A percentile compares a stretch with the other conserved stretches of the same genome.
These are phyloP conservation scores for Colletotrichum sp. DNA, from an alignment of 2,329 filamentous ascomycete genomes.

Conservation along the genomic window DNA sequence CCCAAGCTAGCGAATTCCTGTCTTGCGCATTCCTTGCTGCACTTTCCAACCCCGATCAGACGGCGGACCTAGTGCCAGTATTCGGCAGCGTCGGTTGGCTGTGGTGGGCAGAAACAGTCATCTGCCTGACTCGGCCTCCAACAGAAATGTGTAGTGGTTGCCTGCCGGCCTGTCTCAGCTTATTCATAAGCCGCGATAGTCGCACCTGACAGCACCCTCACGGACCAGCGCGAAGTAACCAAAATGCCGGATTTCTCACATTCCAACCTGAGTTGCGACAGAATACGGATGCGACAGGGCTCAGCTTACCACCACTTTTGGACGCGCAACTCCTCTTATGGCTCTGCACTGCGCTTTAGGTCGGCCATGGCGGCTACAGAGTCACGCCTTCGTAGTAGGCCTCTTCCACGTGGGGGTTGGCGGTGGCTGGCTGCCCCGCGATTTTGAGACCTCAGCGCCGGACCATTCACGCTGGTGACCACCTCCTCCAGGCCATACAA, in stretches of 20 bases:
- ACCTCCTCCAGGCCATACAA: constrained; percentile 26
- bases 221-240: constrained; percentile 14
- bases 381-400: constrained; percentile 16
- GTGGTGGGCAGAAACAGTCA: constrained; percentile 13
- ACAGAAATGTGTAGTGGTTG: constrained; percentile 15
- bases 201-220: constrained; percentile 16
- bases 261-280: neutral
- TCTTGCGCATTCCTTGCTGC: constrained; percentile 10
- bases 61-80: neutral
- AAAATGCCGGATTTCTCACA: constrained; percentile 8
- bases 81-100: constrained; percentile 13
- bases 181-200: constrained; percentile 20
- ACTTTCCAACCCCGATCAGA: neutral
- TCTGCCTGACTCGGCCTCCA: constrained; percentile 10
- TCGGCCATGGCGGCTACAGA: neutral
- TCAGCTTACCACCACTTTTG: constrained; percentile 16
- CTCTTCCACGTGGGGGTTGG: constrained; percentile 23
- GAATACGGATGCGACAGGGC: neutral
- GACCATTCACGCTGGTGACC: constrained; percentile 25
- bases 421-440: constrained; percentile 18
- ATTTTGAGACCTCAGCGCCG: constrained; percentile 21
- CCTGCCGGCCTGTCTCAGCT: constrained; percentile 16
- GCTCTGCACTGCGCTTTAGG: neutral
- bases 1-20: constrained; percentile 1
- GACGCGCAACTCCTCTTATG: neutral